Evolutionary conservation across 2,329 filamentous ascomycete species (phyloP).

Genomic region (Alternaria solani): DNA sequence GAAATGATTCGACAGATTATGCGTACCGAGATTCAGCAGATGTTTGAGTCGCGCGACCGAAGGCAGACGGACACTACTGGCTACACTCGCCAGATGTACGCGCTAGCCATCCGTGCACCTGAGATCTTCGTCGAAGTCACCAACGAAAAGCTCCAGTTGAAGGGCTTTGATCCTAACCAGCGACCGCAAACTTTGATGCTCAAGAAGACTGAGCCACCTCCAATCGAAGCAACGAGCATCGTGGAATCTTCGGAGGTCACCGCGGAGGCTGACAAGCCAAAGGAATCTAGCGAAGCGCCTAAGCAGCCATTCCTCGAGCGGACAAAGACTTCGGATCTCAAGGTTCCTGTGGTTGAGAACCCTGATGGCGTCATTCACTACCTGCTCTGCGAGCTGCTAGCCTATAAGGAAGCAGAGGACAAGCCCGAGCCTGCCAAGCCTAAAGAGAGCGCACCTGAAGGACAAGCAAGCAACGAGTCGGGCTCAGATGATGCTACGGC

Average conservation of each 20-base stretch:
- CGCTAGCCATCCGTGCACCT: conserved; percentile 81
- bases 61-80: conserved; percentile 69
- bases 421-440: conserved; percentile 65
- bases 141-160: conserved; percentile 81
- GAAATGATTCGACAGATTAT: conserved; percentile 91
- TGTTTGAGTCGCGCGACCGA: conserved; percentile 67
- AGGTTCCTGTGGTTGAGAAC: conserved; percentile 86
- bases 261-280: conserved; percentile 47
- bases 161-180: conserved; percentile 66
- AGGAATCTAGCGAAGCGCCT: conserved; percentile 42
- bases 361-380: conserved; percentile 96
- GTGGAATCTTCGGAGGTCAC: conserved; percentile 35
- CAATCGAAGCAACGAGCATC: conserved; percentile 18
- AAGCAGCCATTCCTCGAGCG: conserved; percentile 65
- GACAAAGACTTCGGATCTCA: conserved; percentile 73
- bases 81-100: conserved; percentile 80
- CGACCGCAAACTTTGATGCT: conserved; percentile 62
- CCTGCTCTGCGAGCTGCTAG: conserved; percentile 87
- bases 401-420: conserved; percentile 92
- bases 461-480: conserved; percentile 16
- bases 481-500: conserved; percentile 9
- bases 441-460: conserved; percentile 54
- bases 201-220: conserved; percentile 57
- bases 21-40: conserved; percentile 83
- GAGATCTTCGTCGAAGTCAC: conserved; percentile 87